Percentiles rank a stretch among this genome's conserved stretches.
Evolutionary conservation across 1,284 basidiomycete species (phyloP).

Genomic region (Clitocybe nebularis): DNA sequence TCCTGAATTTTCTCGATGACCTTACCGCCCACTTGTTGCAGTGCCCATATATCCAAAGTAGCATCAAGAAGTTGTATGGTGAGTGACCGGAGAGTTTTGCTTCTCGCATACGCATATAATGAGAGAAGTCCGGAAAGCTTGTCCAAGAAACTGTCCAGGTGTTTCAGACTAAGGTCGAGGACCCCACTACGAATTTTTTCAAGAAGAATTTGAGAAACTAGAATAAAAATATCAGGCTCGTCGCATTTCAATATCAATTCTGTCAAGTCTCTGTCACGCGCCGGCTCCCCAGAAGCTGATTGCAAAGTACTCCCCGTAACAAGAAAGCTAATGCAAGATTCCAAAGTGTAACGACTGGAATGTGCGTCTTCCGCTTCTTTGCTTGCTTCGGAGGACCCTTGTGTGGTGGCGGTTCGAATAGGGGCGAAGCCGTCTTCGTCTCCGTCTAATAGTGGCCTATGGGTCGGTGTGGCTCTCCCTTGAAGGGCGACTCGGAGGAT

Average conservation of each 20-base stretch:
- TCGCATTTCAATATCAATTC: conserved; percentile 54
- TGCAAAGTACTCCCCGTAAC: conserved; percentile 58
- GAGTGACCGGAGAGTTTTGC: conserved; percentile 51
- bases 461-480: conserved; percentile 9
- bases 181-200: conserved; percentile 49
- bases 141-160: conserved; percentile 51
- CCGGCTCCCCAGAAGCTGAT: conserved; percentile 49
- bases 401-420: conserved; percentile 40
- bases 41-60: conserved; percentile 62
- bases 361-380: conserved; percentile 25
- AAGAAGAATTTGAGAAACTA: conserved; percentile 56
- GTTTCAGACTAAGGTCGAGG: conserved; percentile 49
- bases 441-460: conserved; percentile 18
- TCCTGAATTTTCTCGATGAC: conserved; percentile 42
- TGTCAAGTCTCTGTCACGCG: conserved; percentile 61
- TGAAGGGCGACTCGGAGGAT: conserved; percentile 33
- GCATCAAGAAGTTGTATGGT: conserved; percentile 63
- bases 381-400: conserved; percentile 23
- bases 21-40: conserved; percentile 29
- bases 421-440: conserved; percentile 66
- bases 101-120: conserved; percentile 56
- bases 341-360: conserved; percentile 31
- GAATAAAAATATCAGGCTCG: conserved; percentile 47
- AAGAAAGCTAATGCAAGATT: conserved; percentile 52
- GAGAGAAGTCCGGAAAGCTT: conserved; percentile 51